These are phyloP conservation scores for Cystobasidium tubakii DNA, from an alignment of 768 basidiomycete genomes.

Conservation along the genomic window DNA sequence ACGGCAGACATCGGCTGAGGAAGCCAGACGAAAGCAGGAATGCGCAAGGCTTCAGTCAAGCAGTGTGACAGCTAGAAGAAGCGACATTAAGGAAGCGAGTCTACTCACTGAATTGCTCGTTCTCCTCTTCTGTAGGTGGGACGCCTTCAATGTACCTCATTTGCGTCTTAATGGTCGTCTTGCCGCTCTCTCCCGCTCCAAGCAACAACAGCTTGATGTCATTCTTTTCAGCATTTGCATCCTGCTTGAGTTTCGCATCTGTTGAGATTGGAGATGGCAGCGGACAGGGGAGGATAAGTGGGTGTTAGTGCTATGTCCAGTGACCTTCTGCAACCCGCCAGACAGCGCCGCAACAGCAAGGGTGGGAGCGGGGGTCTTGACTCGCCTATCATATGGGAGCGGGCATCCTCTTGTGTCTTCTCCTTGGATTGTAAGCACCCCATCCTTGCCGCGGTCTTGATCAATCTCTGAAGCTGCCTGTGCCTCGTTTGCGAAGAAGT, in stretches of 20 bases:
- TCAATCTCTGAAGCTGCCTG: no score
- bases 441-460: background rate
- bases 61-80: background rate
- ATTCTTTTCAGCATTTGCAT: slow-evolving; percentile 1
- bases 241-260: slow-evolving; percentile 21
- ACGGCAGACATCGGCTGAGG: slow-evolving; percentile 30
- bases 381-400: slow-evolving; percentile 1
- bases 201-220: slow-evolving; percentile 50
- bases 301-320: no score
- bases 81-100: no score
- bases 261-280: no score
- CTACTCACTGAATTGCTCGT: slow-evolving; percentile 23
- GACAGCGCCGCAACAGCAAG: background rate
- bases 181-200: slow-evolving; percentile 51
- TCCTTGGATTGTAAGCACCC: slow-evolving; percentile 10
- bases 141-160: slow-evolving; percentile 51
- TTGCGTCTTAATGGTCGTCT: slow-evolving; percentile 50
- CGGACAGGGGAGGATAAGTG: no score
- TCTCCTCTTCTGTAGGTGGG: slow-evolving; percentile 34
- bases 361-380: no score
- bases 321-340: no score
- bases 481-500: no score
- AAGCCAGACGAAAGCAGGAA: background rate
- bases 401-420: background rate
- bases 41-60: background rate